phyloP scores from a whole-genome alignment of 202 grass and related monocot genomes.

The Zizania palustris region DNA sequence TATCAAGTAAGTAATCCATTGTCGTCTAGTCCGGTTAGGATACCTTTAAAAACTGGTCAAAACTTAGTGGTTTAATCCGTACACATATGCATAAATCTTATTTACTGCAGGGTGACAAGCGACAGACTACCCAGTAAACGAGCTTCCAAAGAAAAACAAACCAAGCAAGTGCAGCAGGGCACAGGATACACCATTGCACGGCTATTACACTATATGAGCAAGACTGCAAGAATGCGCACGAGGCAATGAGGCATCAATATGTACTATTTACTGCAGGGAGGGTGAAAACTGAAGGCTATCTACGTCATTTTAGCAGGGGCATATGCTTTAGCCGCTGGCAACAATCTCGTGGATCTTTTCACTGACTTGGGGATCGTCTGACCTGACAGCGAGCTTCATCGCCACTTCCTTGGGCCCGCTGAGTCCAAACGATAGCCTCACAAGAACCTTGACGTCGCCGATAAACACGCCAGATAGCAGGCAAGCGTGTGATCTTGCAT shows the following conservation, averaged over 20 bases:
- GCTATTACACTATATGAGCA: background rate
- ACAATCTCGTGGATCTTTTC: slow-evolving; percentile 84
- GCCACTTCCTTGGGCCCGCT: slow-evolving; percentile 73
- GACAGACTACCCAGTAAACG: background rate
- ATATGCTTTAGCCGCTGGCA: slow-evolving; percentile 40
- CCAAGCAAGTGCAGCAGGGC: background rate
- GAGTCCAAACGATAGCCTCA: slow-evolving; percentile 71
- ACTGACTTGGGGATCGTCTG: slow-evolving; percentile 66
- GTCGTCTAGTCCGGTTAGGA: slow-evolving; percentile 86
- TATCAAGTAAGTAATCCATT: slow-evolving; percentile 64
- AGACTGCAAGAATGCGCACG: slow-evolving; percentile 9
- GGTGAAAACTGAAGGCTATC: slow-evolving; percentile 25
- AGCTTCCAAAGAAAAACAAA: background rate
- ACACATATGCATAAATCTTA: background rate
- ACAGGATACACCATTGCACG: background rate
- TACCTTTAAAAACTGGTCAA: slow-evolving; percentile 45
- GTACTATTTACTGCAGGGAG: slow-evolving; percentile 4
- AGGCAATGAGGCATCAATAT: background rate
- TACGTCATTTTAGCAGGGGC: slow-evolving; percentile 26
- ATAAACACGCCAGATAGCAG: slow-evolving; percentile 65
- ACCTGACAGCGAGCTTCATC: slow-evolving; percentile 79
- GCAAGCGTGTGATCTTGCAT: slow-evolving; percentile 74
- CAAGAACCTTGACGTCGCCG: slow-evolving; percentile 60
- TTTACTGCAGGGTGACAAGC: background rate
- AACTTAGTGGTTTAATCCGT: background rate